Conservation (phyloP, 768 basidiomycete genomes). For the Rhodocollybia butyracea region DNA sequence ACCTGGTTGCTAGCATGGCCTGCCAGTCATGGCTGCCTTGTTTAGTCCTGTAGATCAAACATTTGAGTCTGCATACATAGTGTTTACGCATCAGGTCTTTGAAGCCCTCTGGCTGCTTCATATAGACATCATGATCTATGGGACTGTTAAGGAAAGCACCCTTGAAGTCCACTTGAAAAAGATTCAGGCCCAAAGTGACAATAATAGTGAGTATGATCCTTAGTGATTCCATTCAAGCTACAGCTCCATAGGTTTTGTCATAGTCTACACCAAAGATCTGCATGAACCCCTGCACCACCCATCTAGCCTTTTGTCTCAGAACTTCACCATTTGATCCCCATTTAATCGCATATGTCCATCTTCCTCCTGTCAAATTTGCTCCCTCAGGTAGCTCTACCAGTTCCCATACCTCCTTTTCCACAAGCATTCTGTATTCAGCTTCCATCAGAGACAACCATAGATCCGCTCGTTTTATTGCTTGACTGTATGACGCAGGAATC, state of each 20-base stretch:
- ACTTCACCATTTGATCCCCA: background rate
- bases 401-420: background rate
- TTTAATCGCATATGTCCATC: background rate
- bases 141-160: slow-evolving; percentile 22
- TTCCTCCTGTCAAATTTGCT: background rate
- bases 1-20: background rate
- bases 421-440: background rate
- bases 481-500: background rate
- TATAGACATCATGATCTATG: slow-evolving; percentile 20
- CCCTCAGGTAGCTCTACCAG: background rate
- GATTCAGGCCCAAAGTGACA: background rate
- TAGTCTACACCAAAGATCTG: slow-evolving; percentile 35
- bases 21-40: slow-evolving; percentile 1
- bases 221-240: slow-evolving; percentile 14
- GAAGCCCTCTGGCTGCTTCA: slow-evolving; percentile 18
- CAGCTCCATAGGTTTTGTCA: slow-evolving; percentile 20
- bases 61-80: background rate
- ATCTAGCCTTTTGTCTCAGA: slow-evolving; percentile 29
- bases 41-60: background rate
- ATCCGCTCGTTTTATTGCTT: background rate
- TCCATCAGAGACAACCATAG: background rate
- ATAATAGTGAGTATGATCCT: slow-evolving; percentile 22
- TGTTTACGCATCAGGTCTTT: background rate
- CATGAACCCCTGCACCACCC: slow-evolving; percentile 25
- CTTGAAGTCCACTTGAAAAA: slow-evolving; percentile 15